phyloP scores from a whole-genome alignment of 805 yeast genomes.

The Kregervanrija pseudodelftensis region DNA sequence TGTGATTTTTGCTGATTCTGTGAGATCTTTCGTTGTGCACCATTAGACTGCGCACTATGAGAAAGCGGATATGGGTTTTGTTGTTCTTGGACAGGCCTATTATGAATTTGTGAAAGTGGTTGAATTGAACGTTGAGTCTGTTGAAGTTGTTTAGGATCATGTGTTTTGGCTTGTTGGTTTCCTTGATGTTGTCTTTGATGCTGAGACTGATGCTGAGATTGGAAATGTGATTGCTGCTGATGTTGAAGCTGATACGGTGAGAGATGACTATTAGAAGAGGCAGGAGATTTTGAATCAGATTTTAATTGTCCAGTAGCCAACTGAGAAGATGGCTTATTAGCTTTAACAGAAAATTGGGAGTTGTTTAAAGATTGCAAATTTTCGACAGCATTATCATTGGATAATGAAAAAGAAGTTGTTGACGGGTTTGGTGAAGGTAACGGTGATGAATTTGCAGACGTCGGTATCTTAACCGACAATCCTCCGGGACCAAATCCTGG shows the following conservation, averaged over 20 bases:
- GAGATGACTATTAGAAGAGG: not conserved
- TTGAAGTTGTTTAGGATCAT: not conserved
- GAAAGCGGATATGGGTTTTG: not conserved
- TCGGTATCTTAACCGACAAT: not conserved
- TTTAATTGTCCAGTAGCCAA: not conserved
- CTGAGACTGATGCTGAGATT: conserved; percentile 2
- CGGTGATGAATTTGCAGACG: not conserved
- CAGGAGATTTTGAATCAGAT: not conserved
- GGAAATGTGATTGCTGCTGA: not conserved
- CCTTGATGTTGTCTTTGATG: not conserved
- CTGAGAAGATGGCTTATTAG: not conserved
- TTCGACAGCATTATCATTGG: not conserved
- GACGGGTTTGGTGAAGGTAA: not conserved
- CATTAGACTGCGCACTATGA: not conserved
- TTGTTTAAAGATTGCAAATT: too few relatives aligned
- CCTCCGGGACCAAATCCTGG: not conserved
- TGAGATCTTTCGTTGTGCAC: not conserved
- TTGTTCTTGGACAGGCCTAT: not conserved
- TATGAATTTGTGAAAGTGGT: not conserved
- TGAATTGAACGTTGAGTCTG: not conserved
- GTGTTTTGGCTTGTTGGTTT: too few relatives aligned
- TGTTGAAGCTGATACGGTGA: not conserved
- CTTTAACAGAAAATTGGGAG: too few relatives aligned
- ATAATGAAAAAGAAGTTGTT: not conserved
- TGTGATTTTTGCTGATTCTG: conserved; percentile 4